Evolutionary conservation across 345 rosid genomes (phyloP), one percentile per base, ranked within the genome.

Genomic region (Triadica sebifera): DNA sequence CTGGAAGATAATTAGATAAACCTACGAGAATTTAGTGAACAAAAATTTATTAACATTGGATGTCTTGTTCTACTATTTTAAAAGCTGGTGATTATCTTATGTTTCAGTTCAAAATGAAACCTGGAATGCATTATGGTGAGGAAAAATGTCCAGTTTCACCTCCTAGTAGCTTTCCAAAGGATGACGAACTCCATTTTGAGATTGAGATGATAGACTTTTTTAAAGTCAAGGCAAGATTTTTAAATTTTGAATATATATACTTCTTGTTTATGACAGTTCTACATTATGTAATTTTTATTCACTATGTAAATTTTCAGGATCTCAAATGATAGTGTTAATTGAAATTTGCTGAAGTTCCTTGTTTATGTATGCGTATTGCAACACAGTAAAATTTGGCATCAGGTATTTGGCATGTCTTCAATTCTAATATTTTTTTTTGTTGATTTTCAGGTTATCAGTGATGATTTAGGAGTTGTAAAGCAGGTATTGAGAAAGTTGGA

Each of bases 141-240:
- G 90, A 68, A 12, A 90, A 89, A 53, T 95, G 98, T 78, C 98
- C 98, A 8, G 84, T 95, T 73, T 80, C 87, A 64, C 92, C 83
- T 77, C 86, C 96, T 49, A 81, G 64, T 73, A 81, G 64, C 80
- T 91, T 93, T 72, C 99, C 97, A 10, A 88, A 88, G 85, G 98
- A 93, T 9, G 91, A 90, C 65, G 98, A 95, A 77, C 97, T 95
- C 83, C 99, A 95, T 84, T 95, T 90, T 87, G 99, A 95, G 89
- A 79, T 90, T 85, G 98, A 93, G 78, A 75, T 95, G 90, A 58
- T 93, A 69, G 91, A 91, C 39, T 95, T 91, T 82, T 79, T 83
- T 12, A 91, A 91, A 84, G 94, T 84, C 83, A 95, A 91, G 98
- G 99, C 77, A 90, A 86, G 84, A 55, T 52, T 51, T 71, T 39